phyloP scores from a whole-genome alignment of 2,329 filamentous ascomycete genomes.

The Anthostomella pinea region DNA sequence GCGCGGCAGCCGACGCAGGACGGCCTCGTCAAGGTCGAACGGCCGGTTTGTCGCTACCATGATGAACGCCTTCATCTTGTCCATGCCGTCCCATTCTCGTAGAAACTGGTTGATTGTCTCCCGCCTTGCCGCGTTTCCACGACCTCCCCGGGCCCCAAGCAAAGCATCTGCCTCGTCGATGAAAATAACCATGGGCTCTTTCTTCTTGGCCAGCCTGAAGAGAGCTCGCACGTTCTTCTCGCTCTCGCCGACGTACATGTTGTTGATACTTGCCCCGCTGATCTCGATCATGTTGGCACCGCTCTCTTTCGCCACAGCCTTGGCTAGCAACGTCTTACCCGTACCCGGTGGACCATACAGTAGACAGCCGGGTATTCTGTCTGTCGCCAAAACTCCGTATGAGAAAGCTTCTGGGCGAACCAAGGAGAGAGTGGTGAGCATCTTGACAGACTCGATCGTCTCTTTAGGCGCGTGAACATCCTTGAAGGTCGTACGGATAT shows the following conservation, averaged over 20 bases:
- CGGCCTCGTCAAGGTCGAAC: constrained; percentile 88
- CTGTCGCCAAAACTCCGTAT: constrained; percentile 87
- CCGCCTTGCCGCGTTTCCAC: constrained; percentile 68
- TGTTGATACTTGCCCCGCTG: constrained; percentile 85
- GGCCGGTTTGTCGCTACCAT: constrained; percentile 97
- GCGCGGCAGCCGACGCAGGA: constrained; percentile 71
- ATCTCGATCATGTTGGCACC: constrained; percentile 79
- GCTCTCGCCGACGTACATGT: constrained; percentile 93
- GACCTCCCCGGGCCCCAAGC: constrained; percentile 71
- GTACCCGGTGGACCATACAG: constrained; percentile 86
- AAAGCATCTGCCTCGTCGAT: constrained; percentile 96
- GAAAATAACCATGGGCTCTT: constrained; percentile 90
- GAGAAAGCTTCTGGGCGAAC: constrained; percentile 90
- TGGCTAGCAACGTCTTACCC: constrained; percentile 68
- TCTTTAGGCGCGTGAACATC: constrained; percentile 81
- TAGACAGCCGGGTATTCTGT: constrained; percentile 85
- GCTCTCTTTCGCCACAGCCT: constrained; percentile 66
- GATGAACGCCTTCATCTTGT: constrained; percentile 81
- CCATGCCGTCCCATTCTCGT: constrained; percentile 93
- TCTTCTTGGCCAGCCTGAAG: constrained; percentile 86
- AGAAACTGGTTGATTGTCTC: constrained; percentile 97
- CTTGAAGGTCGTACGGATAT: constrained; percentile 81
- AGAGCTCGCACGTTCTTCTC: constrained; percentile 95
- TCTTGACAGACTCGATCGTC: constrained; percentile 83
- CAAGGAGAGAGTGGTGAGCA: constrained; percentile 83